Evolutionary conservation across 2,329 filamentous ascomycete species (phyloP).

Genomic region (Sclerotiophoma versabilis): DNA sequence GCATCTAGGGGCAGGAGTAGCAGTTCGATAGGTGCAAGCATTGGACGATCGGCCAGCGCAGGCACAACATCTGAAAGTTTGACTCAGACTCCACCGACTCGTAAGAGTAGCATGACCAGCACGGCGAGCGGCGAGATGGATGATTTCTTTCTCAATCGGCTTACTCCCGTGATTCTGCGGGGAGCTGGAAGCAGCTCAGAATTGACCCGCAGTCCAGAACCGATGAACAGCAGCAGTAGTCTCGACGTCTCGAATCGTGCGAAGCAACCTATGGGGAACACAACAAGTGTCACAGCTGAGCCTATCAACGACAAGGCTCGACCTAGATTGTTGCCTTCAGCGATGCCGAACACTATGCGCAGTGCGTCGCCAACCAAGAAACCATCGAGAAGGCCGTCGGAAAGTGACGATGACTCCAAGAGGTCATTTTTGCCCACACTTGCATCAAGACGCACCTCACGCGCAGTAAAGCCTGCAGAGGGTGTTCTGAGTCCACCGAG

Average conservation of each 20-base stretch:
- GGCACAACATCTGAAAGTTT: conserved; percentile 49
- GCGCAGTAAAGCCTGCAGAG: conserved; percentile 34
- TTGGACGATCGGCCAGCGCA: conserved; percentile 56
- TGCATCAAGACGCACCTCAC: conserved; percentile 37
- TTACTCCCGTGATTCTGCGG: conserved; percentile 54
- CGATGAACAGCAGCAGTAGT: conserved; percentile 46
- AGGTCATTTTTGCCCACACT: conserved; percentile 43
- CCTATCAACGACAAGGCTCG: conserved; percentile 25
- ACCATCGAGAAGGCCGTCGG: conserved; percentile 39
- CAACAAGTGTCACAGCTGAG: conserved; percentile 26
- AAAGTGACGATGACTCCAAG: conserved; percentile 47
- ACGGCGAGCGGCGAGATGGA: conserved; percentile 54
- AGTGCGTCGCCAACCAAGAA: conserved; percentile 43
- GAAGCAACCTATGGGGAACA: conserved; percentile 28
- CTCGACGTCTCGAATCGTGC: conserved; percentile 35
- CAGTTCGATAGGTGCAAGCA: conserved; percentile 60
- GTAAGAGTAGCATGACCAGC: conserved; percentile 54
- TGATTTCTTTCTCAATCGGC: conserved; percentile 55
- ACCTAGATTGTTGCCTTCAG: conserved; percentile 46
- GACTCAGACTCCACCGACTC: conserved; percentile 45
- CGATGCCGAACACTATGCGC: conserved; percentile 47
- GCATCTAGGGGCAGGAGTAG: conserved; percentile 71
- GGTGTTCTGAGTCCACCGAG: conserved; percentile 20
- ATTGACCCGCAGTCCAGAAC: conserved; percentile 45
- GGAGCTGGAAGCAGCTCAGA: conserved; percentile 53